Conservation (phyloP, 2,329 filamentous ascomycete genomes). For the Fusarium dlaminii region DNA sequence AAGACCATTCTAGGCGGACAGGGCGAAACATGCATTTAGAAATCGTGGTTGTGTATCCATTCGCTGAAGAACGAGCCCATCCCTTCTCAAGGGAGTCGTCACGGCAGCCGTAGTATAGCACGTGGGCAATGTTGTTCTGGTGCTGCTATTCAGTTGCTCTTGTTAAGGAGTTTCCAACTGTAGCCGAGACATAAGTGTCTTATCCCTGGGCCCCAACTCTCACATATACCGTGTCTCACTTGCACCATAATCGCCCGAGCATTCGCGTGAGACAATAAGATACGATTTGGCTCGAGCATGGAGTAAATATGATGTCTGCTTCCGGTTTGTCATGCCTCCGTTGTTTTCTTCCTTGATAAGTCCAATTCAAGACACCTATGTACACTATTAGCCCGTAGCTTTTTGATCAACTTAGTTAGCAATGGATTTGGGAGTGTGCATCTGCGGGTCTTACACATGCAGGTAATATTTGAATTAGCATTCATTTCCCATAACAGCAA, state of each 20-base stretch:
- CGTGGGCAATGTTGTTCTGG: neutral
- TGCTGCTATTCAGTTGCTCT: neutral
- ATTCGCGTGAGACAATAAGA: neutral
- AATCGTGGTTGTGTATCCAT: neutral
- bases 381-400: neutral
- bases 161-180: neutral
- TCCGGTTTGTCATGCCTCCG: neutral
- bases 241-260: neutral
- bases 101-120: neutral
- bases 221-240: slow-evolving; percentile 1
- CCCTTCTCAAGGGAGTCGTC: slow-evolving; percentile 4
- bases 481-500: slow-evolving; percentile 1
- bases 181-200: slow-evolving; percentile 10
- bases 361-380: neutral
- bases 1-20: neutral
- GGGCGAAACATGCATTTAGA: slow-evolving; percentile 5
- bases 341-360: neutral
- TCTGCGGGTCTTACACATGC: slow-evolving; percentile 7
- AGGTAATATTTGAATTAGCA: neutral
- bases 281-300: neutral
- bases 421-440: slow-evolving; percentile 17
- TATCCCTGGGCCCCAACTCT: neutral
- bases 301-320: neutral
- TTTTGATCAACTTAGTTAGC: neutral
- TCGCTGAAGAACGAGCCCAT: neutral